A percentile compares a stretch with the other conserved stretches of the same genome.
Evolutionary conservation across 345 rosid genomes (phyloP).

Genomic region (Cardiospermum halicacabum): DNA sequence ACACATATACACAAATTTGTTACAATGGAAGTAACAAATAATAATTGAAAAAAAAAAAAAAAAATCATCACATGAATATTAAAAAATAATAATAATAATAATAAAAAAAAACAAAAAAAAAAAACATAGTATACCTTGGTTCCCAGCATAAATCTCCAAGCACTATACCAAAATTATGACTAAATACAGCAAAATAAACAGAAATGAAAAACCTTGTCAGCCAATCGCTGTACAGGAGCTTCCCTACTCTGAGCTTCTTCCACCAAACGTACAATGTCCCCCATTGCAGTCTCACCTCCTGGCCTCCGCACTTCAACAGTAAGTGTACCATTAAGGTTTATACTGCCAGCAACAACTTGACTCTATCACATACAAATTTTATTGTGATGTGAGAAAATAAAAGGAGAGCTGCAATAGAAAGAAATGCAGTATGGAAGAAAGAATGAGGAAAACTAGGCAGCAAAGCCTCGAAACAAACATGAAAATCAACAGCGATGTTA

Average conservation of each 20-base stretch:
- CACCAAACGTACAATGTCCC: slow-evolving; percentile 84
- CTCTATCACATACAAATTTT: slow-evolving; percentile 46
- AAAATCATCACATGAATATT: neutral
- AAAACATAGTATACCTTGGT: too few relatives aligned
- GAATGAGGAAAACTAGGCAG: neutral
- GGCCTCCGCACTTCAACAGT: slow-evolving; percentile 87
- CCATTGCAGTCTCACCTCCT: slow-evolving; percentile 96
- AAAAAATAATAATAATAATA: neutral
- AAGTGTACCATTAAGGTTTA: slow-evolving; percentile 92
- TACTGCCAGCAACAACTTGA: slow-evolving; percentile 92
- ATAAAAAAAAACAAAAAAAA: neutral
- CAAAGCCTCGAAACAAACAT: neutral
- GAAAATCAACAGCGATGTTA: slow-evolving; percentile 1
- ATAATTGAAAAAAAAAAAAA: neutral
- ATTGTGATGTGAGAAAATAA: slow-evolving; percentile 9
- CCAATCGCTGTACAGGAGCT: slow-evolving; percentile 91
- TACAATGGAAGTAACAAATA: too few relatives aligned
- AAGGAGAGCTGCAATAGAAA: slow-evolving; percentile 1
- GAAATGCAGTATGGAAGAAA: neutral
- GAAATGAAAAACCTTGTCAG: slow-evolving; percentile 74
- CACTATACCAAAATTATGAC: neutral
- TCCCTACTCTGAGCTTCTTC: slow-evolving; percentile 97
- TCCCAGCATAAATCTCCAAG: slow-evolving; percentile 3
- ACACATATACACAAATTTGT: too few relatives aligned
- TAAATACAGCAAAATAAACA: slow-evolving; percentile 9